These are phyloP conservation scores for Ilyonectria mors-panacis DNA, from an alignment of 2,329 filamentous ascomycete species.

Conservation along the genomic window DNA sequence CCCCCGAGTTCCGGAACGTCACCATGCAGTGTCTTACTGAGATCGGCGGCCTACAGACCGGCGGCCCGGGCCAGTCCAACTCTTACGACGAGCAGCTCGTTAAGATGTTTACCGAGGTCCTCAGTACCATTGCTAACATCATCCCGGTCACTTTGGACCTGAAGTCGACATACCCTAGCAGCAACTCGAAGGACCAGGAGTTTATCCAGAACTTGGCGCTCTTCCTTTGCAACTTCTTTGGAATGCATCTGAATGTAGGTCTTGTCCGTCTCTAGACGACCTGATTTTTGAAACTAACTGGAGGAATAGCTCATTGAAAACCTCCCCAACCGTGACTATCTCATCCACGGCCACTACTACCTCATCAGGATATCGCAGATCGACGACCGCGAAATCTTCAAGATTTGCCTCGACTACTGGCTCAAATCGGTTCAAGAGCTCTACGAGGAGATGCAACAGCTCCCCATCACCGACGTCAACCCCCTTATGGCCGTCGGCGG, in stretches of 20 bases:
- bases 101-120: conserved; percentile 97
- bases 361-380: conserved; percentile 98
- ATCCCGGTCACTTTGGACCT: conserved; percentile 93
- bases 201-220: conserved; percentile 97
- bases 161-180: conserved; percentile 90
- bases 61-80: conserved; percentile 74
- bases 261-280: conserved; percentile 11
- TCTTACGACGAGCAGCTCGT: conserved; percentile 96
- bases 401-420: conserved; percentile 99
- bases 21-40: conserved; percentile 97
- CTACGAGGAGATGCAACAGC: conserved; percentile 98
- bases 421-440: conserved; percentile 97
- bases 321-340: conserved; percentile 93
- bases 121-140: conserved; percentile 93
- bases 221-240: conserved; percentile 97
- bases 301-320: conserved; percentile 85
- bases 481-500: conserved; percentile 85
- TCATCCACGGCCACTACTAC: conserved; percentile 97
- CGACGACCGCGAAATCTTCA: conserved; percentile 98
- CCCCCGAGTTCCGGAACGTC: conserved; percentile 95
- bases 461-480: conserved; percentile 94
- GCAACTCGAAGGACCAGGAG: conserved; percentile 94
- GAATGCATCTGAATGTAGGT: conserved; percentile 86
- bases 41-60: conserved; percentile 93
- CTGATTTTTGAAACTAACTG: conserved; percentile 35